Evolutionary conservation across 2,329 filamentous ascomycete genomes (phyloP), one percentile per base, ranked within the genome.

Genomic region (Stagonosporopsis tanaceti): DNA sequence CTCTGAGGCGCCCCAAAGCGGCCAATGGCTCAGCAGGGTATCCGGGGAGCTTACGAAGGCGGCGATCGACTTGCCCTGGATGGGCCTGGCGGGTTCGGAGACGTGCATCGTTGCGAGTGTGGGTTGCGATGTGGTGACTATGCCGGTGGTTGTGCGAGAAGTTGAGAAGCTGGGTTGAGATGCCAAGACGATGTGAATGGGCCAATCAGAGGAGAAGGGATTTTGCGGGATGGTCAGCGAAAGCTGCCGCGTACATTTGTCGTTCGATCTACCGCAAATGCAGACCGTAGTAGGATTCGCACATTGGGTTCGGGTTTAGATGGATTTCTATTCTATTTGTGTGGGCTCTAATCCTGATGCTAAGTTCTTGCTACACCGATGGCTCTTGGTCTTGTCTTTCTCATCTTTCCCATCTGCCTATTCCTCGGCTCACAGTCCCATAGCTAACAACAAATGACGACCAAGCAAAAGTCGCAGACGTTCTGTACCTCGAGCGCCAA

Each of bases 61-160:
- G 62, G 70, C 68, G 52, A 69, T 66, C 55, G 70, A 68, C 60
- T 65, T 68, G 53, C 63, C 67, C 57, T 68, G 62, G 60, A 61
- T 57, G 35, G 62, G 60, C 38, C 57, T 50, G 41, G 65, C 46
- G 37, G 61, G 58, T 24, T 46, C 51, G 52, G 6, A 11, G 52
- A 48, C 45, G 47, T 45, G 41, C 57, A 59, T 59, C 51, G 51
- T 59, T 47, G 38, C 57, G 57, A 39, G 27, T 54, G 45, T 53
- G 51, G 45, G 35, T 39, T 51, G 58, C 46, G 61, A 47, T 54
- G 54, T 52, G 50, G 58, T 53, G 53, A 53, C 55, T 58, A 61
- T 61, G 57, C 52, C 44, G 51, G 46, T 32, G 38, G 48, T 27
- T 50, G 34, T 47, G 57, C 52, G 53, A 53, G 57, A 55, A 44